Percentiles rank a stretch among this genome's conserved stretches.
Conservation (phyloP, 768 basidiomycete genomes). For the Phylloporus sp. region DNA sequence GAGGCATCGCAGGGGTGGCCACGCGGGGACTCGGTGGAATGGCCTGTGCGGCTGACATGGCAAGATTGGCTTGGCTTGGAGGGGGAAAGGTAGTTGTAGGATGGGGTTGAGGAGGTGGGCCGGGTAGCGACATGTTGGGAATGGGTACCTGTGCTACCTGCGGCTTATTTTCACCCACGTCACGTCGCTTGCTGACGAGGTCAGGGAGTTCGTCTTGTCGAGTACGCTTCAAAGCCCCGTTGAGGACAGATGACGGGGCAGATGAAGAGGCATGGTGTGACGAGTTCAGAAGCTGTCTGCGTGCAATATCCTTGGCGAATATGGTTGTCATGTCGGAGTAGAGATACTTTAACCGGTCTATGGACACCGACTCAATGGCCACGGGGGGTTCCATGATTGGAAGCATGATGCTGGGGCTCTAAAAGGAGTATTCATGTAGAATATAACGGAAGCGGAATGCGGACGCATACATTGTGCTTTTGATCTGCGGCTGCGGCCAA, state of each 20-base stretch:
- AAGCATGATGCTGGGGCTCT: slow-evolving; percentile 38
- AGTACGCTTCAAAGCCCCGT: slow-evolving; percentile 55
- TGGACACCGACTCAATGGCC: slow-evolving; percentile 47
- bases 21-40: slow-evolving; percentile 32
- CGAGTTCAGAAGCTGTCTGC: slow-evolving; percentile 35
- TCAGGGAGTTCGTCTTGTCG: slow-evolving; percentile 50
- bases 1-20: slow-evolving; percentile 31
- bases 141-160: slow-evolving; percentile 42
- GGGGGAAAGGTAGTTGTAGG: slow-evolving; percentile 19
- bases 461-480: slow-evolving; percentile 43
- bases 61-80: slow-evolving; percentile 14
- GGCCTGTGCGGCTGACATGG: slow-evolving; percentile 11
- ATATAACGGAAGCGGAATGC: slow-evolving; percentile 1
- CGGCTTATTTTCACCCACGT: slow-evolving; percentile 60
- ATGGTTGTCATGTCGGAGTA: slow-evolving; percentile 57
- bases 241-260: slow-evolving; percentile 14
- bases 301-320: slow-evolving; percentile 61
- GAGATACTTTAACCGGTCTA: slow-evolving; percentile 60
- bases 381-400: slow-evolving; percentile 58
- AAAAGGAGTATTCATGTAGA: neutral
- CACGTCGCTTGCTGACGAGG: slow-evolving; percentile 57
- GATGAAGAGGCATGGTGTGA: slow-evolving; percentile 25
- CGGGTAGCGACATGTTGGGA: slow-evolving; percentile 13
- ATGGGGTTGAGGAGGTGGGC: slow-evolving; percentile 17
- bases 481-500: slow-evolving; percentile 66